A percentile compares a stretch with the other conserved stretches of the same genome.
These are phyloP conservation scores for Phellopilus nigrolimitatus DNA, from an alignment of 1,284 basidiomycete genomes.

Conservation along the genomic window DNA sequence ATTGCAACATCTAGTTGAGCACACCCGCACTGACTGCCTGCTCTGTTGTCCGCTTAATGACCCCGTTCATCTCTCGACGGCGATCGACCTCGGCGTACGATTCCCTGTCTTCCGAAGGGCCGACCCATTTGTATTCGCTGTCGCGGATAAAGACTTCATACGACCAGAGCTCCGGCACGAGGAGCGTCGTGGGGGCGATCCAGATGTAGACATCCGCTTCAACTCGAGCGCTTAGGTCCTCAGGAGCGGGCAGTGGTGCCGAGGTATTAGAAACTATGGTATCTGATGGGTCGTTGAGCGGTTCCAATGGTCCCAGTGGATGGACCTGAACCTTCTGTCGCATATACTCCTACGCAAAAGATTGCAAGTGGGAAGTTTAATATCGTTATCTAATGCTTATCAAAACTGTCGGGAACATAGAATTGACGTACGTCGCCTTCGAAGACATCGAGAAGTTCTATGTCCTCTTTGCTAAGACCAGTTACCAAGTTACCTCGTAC, in stretches of 20 bases:
- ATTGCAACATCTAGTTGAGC: not conserved
- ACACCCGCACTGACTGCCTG: conserved; percentile 1
- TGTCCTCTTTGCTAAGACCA: conserved; percentile 57
- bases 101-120: conserved; percentile 30
- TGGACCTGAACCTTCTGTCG: conserved; percentile 51
- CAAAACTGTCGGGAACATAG: too few species aligned
- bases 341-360: conserved; percentile 60
- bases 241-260: conserved; percentile 35
- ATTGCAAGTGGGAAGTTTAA: not conserved
- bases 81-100: conserved; percentile 47
- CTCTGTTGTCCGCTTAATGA: conserved; percentile 17
- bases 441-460: conserved; percentile 64
- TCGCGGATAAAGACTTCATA: conserved; percentile 68
- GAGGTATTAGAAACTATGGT: conserved; percentile 37
- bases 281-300: conserved; percentile 31
- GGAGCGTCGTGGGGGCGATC: conserved; percentile 35
- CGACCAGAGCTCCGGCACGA: conserved; percentile 68
- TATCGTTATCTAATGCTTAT: too few species aligned
- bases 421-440: conserved; percentile 59
- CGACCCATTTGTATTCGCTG: conserved; percentile 72
- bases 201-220: conserved; percentile 72
- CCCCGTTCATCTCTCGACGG: conserved; percentile 28
- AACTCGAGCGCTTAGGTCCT: conserved; percentile 34
- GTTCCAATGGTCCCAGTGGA: conserved; percentile 42
- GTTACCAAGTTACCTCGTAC: conserved; percentile 70